Percentiles rank a stretch among this genome's conserved stretches.
These are phyloP conservation scores for Leccinellum albellum DNA, from an alignment of 768 basidiomycete genomes.

Conservation along the genomic window DNA sequence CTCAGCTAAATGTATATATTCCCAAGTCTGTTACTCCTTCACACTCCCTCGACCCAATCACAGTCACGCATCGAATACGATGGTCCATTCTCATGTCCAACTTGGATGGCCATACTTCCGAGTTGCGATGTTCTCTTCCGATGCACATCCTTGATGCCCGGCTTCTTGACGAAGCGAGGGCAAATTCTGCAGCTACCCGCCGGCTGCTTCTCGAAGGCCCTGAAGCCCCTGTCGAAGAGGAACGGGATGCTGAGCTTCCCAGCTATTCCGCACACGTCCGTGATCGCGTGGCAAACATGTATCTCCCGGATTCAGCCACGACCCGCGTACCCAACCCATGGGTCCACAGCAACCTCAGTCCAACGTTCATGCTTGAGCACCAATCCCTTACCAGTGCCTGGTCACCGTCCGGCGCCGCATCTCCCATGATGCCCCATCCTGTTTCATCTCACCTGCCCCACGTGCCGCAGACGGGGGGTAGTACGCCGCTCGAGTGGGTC, in stretches of 20 bases:
- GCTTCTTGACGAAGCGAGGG: slow-evolving; percentile 71
- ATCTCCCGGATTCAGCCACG: slow-evolving; percentile 57
- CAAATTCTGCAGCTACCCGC: slow-evolving; percentile 69
- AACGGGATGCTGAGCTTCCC: slow-evolving; percentile 73
- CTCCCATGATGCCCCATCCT: slow-evolving; percentile 38
- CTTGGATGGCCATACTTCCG: slow-evolving; percentile 87
- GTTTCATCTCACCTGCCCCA: slow-evolving; percentile 33
- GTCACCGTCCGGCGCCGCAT: slow-evolving; percentile 33
- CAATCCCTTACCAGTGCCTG: slow-evolving; percentile 19
- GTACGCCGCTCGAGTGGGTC: slow-evolving; percentile 67
- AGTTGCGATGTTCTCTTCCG: slow-evolving; percentile 92
- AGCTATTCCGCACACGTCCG: slow-evolving; percentile 87
- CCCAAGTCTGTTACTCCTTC: slow-evolving; percentile 65
- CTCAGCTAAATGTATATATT: slow-evolving; percentile 56
- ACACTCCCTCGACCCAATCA: slow-evolving; percentile 72
- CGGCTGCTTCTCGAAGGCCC: slow-evolving; percentile 42
- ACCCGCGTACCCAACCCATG: slow-evolving; percentile 66
- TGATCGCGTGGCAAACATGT: slow-evolving; percentile 84
- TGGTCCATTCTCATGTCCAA: slow-evolving; percentile 81
- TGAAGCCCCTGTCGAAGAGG: slow-evolving; percentile 40
- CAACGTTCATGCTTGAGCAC: slow-evolving; percentile 24
- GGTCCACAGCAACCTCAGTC: slow-evolving; percentile 42
- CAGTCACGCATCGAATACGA: slow-evolving; percentile 72
- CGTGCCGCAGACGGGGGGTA: slow-evolving; percentile 40
- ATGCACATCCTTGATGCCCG: slow-evolving; percentile 75